Percentiles rank a stretch among this genome's conserved stretches.
Conservation (phyloP, 305 asterid species). For the Fraxinus latifolia region DNA sequence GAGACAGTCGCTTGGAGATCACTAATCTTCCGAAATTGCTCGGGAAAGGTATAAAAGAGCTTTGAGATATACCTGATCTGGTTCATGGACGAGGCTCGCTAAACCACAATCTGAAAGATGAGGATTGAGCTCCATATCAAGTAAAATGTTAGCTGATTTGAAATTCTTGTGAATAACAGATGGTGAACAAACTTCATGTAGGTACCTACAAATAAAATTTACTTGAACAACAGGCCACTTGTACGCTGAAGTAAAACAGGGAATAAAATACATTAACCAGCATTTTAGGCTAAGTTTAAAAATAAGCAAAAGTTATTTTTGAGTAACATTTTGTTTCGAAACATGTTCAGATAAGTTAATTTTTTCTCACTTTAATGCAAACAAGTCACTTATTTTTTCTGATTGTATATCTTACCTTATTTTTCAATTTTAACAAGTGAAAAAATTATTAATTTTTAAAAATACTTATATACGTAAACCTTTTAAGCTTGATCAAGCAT, state of each 20-base stretch:
- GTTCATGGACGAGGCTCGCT: constrained; percentile 64
- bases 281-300: not conserved
- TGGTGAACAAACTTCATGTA: constrained; percentile 94
- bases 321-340: not conserved
- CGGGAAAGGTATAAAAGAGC: not conserved
- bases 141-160: constrained; percentile 83
- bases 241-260: not conserved
- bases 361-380: not conserved
- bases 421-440: not conserved
- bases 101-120: constrained; percentile 91
- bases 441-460: not conserved
- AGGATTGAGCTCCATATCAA: constrained; percentile 85
- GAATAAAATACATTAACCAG: not conserved
- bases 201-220: constrained; percentile 55
- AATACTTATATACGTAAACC: not conserved
- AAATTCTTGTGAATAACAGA: constrained; percentile 79
- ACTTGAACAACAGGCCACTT: constrained; percentile 14
- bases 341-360: not conserved
- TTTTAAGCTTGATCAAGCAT: not conserved
- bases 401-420: not conserved
- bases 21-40: not conserved
- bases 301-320: not conserved
- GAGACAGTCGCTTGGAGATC: not conserved
- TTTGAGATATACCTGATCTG: constrained; percentile 56
- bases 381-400: not conserved